Percentiles rank a stretch among this genome's conserved stretches.
These are phyloP conservation scores for Secale cereale DNA, from an alignment of 176 grass and related monocot genomes.

Conservation along the genomic window DNA sequence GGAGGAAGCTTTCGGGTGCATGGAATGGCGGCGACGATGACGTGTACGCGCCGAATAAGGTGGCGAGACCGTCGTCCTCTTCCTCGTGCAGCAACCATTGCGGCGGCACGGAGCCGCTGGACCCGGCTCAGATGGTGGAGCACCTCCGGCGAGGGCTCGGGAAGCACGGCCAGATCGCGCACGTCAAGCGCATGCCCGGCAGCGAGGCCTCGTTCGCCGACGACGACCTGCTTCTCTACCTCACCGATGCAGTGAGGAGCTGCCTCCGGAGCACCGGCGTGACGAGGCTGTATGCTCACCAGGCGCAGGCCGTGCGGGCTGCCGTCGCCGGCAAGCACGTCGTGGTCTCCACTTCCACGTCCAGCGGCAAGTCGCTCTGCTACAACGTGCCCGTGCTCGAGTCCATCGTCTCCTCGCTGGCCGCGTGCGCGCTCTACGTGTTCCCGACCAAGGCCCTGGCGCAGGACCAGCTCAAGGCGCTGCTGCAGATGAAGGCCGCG, in stretches of 20 bases:
- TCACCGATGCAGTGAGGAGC: slow-evolving; percentile 29
- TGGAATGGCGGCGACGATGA: not conserved
- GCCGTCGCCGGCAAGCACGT: slow-evolving; percentile 46
- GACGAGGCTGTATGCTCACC: slow-evolving; percentile 44
- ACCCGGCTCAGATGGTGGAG: slow-evolving; percentile 10
- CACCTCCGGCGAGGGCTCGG: slow-evolving; percentile 30
- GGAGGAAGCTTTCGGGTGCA: not conserved
- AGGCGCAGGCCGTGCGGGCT: slow-evolving; percentile 46
- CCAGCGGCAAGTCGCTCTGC: slow-evolving; percentile 80
- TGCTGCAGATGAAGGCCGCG: not conserved
- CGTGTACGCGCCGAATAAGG: not conserved
- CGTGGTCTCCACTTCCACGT: slow-evolving; percentile 62
- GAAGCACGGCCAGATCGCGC: slow-evolving; percentile 51
- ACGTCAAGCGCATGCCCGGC: slow-evolving; percentile 39
- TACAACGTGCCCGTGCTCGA: slow-evolving; percentile 82
- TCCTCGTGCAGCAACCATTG: not conserved
- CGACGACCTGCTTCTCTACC: not conserved
- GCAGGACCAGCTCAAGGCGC: not conserved
- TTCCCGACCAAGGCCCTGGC: slow-evolving; percentile 72
- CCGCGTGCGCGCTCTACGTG: slow-evolving; percentile 68
- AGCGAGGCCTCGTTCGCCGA: slow-evolving; percentile 39
- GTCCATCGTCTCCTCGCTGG: slow-evolving; percentile 31
- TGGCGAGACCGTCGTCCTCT: not conserved
- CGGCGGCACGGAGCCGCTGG: not conserved
- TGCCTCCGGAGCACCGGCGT: slow-evolving; percentile 41